Evolutionary conservation across 768 basidiomycete genomes (phyloP).

Genomic region (Suillus fuscotomentosus): DNA sequence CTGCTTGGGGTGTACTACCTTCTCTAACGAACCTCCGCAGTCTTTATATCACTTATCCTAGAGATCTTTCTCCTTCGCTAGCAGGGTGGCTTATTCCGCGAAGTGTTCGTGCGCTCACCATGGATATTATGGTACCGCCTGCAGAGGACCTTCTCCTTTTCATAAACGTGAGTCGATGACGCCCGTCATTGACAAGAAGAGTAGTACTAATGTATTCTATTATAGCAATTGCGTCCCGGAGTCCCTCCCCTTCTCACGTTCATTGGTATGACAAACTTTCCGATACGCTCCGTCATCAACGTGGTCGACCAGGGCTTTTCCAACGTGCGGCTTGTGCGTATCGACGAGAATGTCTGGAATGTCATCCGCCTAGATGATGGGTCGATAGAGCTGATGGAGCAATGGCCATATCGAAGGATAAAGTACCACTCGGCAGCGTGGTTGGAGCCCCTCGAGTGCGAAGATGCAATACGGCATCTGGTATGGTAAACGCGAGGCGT

Average conservation of each 20-base stretch:
- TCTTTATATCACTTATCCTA: slow-evolving; percentile 61
- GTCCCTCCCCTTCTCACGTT: slow-evolving; percentile 54
- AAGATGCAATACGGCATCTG: slow-evolving; percentile 43
- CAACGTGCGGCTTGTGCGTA: slow-evolving; percentile 52
- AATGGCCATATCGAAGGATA: slow-evolving; percentile 54
- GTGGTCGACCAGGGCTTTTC: slow-evolving; percentile 63
- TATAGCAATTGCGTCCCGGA: slow-evolving; percentile 58
- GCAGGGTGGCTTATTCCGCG: slow-evolving; percentile 70
- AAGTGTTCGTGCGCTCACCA: slow-evolving; percentile 44
- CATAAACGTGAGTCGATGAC: slow-evolving; percentile 34
- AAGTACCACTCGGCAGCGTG: slow-evolving; percentile 56
- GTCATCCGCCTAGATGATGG: slow-evolving; percentile 37
- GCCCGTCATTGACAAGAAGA: neutral
- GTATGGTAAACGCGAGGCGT: neutral
- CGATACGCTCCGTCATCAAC: slow-evolving; percentile 35
- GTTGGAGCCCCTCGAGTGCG: slow-evolving; percentile 65
- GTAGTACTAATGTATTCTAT: neutral
- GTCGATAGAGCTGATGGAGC: slow-evolving; percentile 44
- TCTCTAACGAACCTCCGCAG: slow-evolving; percentile 50
- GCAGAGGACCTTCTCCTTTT: slow-evolving; percentile 43
- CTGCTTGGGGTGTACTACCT: slow-evolving; percentile 70
- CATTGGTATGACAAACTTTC: slow-evolving; percentile 53
- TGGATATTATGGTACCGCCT: slow-evolving; percentile 36
- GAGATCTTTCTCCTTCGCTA: slow-evolving; percentile 59
- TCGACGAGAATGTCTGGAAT: slow-evolving; percentile 56